Evolutionary conservation across 768 basidiomycete species (phyloP).

Genomic region (Phanerochaete sordida): DNA sequence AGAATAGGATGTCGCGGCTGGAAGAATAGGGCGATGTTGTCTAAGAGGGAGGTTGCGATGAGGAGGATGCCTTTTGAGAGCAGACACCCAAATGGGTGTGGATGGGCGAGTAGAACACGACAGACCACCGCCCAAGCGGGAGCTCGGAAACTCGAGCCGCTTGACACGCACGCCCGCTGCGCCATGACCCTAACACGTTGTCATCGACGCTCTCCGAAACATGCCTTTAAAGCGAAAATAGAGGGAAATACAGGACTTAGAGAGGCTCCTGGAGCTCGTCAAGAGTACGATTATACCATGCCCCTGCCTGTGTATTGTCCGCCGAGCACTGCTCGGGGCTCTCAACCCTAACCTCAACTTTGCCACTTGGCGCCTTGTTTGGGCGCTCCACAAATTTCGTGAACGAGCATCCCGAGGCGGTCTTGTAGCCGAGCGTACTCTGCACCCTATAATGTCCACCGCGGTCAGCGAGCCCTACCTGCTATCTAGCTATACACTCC

Average conservation of each 20-base stretch:
- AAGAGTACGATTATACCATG: not conserved
- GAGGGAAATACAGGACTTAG: not conserved
- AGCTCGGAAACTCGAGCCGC: constrained; percentile 5
- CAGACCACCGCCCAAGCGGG: not conserved
- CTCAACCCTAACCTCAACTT: not conserved
- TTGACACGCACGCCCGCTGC: not conserved
- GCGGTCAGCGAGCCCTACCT: constrained; percentile 38
- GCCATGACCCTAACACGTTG: not conserved
- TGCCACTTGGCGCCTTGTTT: not conserved
- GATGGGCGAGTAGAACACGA: constrained; percentile 1
- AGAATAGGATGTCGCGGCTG: not conserved
- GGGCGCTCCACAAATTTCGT: constrained; percentile 3
- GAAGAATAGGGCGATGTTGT: not conserved
- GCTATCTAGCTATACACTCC: constrained; percentile 33
- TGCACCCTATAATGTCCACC: constrained; percentile 24
- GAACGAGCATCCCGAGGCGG: too few species aligned
- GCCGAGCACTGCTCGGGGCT: not conserved
- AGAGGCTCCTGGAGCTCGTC: too few species aligned
- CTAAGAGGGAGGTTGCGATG: not conserved
- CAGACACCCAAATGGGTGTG: constrained; percentile 4
- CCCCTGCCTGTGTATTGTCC: too few species aligned
- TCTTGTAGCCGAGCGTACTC: not conserved
- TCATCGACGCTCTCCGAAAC: not conserved
- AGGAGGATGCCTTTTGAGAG: not conserved
- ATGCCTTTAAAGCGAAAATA: not conserved